Evolutionary conservation across 441 rosid genomes (phyloP).

Genomic region (Populus trichocarpa): DNA sequence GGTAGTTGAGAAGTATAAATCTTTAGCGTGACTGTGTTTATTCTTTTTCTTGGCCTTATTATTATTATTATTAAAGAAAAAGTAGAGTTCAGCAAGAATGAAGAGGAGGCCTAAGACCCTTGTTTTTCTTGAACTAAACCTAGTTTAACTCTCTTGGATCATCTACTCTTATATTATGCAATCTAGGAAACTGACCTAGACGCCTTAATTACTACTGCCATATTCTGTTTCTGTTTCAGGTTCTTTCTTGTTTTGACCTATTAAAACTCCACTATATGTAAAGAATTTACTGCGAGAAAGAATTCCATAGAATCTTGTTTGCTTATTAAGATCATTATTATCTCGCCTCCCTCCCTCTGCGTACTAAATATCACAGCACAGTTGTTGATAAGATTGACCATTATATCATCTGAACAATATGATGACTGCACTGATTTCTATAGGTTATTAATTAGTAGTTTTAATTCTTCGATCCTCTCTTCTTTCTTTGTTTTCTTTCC

Average conservation of each 20-base stretch:
- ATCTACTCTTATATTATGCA: background rate
- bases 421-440: background rate
- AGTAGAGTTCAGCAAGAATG: background rate
- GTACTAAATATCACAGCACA: background rate
- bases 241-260: background rate
- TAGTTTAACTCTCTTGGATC: background rate
- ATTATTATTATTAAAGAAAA: background rate
- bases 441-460: background rate
- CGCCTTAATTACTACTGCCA: background rate
- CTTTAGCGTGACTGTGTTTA: background rate
- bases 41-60: background rate
- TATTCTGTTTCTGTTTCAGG: background rate
- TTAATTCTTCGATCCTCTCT: background rate
- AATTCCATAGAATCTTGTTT: background rate
- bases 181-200: background rate
- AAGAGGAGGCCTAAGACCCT: background rate
- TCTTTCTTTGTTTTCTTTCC: background rate
- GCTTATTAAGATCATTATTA: background rate
- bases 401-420: background rate
- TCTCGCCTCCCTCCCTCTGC: background rate
- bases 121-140: background rate
- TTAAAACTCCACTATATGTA: background rate
- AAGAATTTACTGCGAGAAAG: background rate
- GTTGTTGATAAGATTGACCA: background rate
- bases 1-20: background rate